Evolutionary conservation across 352 stramenopile genomes (phyloP).

Genomic region (Pythium aquatile): DNA sequence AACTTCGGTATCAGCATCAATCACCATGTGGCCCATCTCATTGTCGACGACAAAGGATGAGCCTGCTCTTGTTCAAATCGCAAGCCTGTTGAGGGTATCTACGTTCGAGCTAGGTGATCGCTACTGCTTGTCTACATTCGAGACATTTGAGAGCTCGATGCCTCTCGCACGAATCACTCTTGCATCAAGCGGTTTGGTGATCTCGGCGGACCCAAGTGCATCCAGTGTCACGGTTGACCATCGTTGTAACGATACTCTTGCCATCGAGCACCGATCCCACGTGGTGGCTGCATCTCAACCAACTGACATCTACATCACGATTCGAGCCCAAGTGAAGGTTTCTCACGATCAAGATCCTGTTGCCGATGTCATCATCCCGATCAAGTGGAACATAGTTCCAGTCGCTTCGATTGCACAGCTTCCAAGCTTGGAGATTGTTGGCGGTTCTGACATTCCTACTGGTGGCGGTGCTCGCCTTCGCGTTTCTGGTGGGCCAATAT

Average conservation of each 20-base stretch:
- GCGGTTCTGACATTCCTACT: conserved; percentile 2
- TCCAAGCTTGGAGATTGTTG: conserved; percentile 8
- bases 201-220: background rate
- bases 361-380: conserved; percentile 11
- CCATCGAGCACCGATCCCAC: background rate
- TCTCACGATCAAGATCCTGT: background rate
- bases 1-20: background rate
- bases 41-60: conserved; percentile 2
- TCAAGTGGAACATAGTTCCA: conserved; percentile 22
- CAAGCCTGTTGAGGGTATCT: background rate
- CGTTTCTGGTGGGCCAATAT: conserved; percentile 1
- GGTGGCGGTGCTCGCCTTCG: conserved; percentile 4
- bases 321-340: conserved; percentile 1
- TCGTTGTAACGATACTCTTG: conserved; percentile 11
- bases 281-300: background rate
- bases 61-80: conserved; percentile 2
- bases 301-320: background rate
- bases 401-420: background rate
- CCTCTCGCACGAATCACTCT: background rate
- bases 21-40: conserved; percentile 16
- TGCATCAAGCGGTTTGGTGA: background rate
- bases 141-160: background rate
- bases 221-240: conserved; percentile 1
- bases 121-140: conserved; percentile 8
- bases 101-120: background rate